Evolutionary conservation across 306 rosid species (phyloP).

Genomic region (Prunus salicina): DNA sequence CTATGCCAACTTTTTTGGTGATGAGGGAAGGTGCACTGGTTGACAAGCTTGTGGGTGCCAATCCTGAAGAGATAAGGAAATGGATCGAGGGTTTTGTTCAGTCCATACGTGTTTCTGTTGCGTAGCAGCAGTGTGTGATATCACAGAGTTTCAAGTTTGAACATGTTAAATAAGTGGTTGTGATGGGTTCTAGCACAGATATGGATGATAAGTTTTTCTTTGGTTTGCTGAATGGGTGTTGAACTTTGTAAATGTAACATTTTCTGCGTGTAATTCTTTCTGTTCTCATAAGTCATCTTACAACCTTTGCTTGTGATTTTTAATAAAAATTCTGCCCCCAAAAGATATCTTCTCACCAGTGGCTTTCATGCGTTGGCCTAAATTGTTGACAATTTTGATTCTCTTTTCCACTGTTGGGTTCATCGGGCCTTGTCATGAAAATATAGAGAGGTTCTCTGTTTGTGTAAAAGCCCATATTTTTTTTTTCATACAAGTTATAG

Average conservation of each 20-base stretch:
- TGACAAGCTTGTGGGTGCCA: slow-evolving; percentile 86
- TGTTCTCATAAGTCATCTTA: neutral
- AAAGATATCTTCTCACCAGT: too few relatives aligned
- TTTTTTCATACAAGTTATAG: too few relatives aligned
- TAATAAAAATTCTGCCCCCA: too few relatives aligned
- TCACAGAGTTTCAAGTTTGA: slow-evolving; percentile 5
- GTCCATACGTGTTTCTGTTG: slow-evolving; percentile 37
- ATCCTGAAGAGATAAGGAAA: slow-evolving; percentile 91
- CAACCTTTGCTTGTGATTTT: too few relatives aligned
- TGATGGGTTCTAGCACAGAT: slow-evolving; percentile 17
- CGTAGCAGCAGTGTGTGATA: slow-evolving; percentile 28
- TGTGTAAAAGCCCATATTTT: too few relatives aligned
- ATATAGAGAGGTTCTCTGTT: too few relatives aligned
- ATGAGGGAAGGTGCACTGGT: slow-evolving; percentile 47
- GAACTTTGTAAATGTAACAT: neutral
- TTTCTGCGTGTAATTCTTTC: neutral
- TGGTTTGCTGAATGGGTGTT: neutral
- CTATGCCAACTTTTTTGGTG: slow-evolving; percentile 89
- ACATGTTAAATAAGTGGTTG: slow-evolving; percentile 29
- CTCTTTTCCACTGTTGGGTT: too few relatives aligned
- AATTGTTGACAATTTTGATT: too few relatives aligned
- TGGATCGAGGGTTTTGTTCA: slow-evolving; percentile 55
- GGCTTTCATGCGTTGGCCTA: too few relatives aligned
- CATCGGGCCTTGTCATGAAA: too few relatives aligned
- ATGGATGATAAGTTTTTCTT: neutral